A percentile compares a stretch with the other conserved stretches of the same genome.
Evolutionary conservation across 1,284 basidiomycete species (phyloP).

Genomic region (Melanopsichium pennsylvanicum): DNA sequence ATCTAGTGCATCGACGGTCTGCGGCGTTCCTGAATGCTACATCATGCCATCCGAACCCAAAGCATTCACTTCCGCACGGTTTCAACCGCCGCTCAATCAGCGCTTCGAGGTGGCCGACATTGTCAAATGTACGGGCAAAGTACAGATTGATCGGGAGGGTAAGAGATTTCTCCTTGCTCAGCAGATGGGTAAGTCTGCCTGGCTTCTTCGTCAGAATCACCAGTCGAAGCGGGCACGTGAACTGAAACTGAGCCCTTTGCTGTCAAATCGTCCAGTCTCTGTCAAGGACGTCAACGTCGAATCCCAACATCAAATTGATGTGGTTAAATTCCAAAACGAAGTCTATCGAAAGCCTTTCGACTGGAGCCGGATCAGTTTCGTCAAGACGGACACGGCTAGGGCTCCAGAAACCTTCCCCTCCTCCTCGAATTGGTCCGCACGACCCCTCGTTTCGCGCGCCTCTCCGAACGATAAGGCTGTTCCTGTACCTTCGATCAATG

Average conservation of each 20-base stretch:
- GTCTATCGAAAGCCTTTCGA: slow-evolving; percentile 20
- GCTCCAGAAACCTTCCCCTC: background rate
- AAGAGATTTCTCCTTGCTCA: slow-evolving; percentile 5
- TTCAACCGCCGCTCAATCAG: slow-evolving; percentile 11
- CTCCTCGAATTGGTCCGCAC: background rate
- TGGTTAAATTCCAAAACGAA: slow-evolving; percentile 17
- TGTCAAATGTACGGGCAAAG: slow-evolving; percentile 20
- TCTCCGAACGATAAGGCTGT: slow-evolving; percentile 7
- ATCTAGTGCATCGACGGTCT: background rate
- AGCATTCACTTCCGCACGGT: slow-evolving; percentile 5
- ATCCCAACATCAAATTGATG: slow-evolving; percentile 21
- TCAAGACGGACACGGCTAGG: background rate
- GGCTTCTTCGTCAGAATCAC: no score
- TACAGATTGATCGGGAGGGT: slow-evolving; percentile 16
- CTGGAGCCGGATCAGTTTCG: slow-evolving; percentile 1
- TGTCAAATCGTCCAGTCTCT: background rate
- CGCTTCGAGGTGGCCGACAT: slow-evolving; percentile 24
- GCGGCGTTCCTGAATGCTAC: slow-evolving; percentile 43
- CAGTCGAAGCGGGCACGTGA: no score
- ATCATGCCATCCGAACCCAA: slow-evolving; percentile 18
- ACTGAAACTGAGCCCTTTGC: no score
- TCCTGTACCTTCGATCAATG: background rate
- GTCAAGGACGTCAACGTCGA: slow-evolving; percentile 31
- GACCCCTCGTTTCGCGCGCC: slow-evolving; percentile 5
- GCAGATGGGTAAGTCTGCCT: slow-evolving; percentile 3